A percentile compares a stretch with the other conserved stretches of the same genome.
Conservation (phyloP, 495 filamentous ascomycete genomes). For the Aspergillus diversus region DNA sequence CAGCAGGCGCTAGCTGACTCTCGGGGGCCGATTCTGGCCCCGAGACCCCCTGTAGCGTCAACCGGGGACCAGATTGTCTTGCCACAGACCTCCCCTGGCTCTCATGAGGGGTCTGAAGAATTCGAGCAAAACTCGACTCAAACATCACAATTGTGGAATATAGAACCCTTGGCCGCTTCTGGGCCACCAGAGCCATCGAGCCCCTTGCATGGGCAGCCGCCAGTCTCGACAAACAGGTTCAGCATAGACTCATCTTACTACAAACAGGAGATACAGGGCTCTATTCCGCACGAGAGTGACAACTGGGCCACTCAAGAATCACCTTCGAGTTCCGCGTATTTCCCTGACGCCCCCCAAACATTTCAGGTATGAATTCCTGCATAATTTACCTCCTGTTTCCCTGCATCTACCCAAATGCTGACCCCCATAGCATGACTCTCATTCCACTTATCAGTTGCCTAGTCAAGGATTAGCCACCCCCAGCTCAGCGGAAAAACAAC, state of each 20-base stretch:
- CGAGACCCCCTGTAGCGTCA: conserved; percentile 28
- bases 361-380: conserved; percentile 2
- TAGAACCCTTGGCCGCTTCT: neutral
- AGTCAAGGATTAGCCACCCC: neutral
- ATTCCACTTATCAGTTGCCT: neutral
- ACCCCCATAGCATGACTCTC: neutral
- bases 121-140: neutral
- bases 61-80: conserved; percentile 19
- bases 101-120: neutral
- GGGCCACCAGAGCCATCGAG: conserved; percentile 9
- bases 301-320: neutral
- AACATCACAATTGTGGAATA: neutral
- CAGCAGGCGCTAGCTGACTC: conserved; percentile 37
- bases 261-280: neutral
- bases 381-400: neutral
- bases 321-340: neutral
- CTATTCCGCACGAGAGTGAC: neutral
- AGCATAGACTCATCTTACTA: conserved; percentile 1
- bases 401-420: neutral
- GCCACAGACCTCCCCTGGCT: conserved; percentile 4
- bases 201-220: conserved; percentile 17
- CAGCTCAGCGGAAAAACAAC: conserved; percentile 11
- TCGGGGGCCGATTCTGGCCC: conserved; percentile 42
- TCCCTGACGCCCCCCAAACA: neutral
- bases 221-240: conserved; percentile 4